Evolutionary conservation across 768 basidiomycete genomes (phyloP).

Genomic region (Gautieria morchelliformis): DNA sequence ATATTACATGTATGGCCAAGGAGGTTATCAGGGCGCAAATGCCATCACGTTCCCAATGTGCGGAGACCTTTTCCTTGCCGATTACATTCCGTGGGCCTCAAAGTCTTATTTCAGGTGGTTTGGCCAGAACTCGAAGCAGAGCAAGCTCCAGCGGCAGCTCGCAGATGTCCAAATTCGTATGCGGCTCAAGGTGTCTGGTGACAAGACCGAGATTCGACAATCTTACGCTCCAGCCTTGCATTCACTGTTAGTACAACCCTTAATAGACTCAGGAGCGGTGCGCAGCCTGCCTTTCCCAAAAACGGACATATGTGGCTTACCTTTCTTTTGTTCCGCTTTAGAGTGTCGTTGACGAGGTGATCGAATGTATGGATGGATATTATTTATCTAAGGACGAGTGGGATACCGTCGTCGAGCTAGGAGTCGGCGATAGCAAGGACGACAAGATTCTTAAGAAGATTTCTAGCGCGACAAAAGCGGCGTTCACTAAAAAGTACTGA

Average conservation of each 20-base stretch:
- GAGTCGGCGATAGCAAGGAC: conserved; percentile 71
- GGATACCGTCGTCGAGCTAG: conserved; percentile 92
- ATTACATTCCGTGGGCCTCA: neutral
- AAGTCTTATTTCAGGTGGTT: conserved; percentile 60
- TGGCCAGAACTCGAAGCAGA: conserved; percentile 93
- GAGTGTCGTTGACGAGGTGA: conserved; percentile 75
- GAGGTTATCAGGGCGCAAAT: conserved; percentile 58
- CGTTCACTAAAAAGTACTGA: conserved; percentile 76
- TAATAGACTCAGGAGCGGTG: conserved; percentile 66
- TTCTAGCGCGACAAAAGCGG: conserved; percentile 64
- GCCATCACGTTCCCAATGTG: conserved; percentile 78
- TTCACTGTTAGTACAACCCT: conserved; percentile 69
- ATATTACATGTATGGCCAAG: conserved; percentile 67
- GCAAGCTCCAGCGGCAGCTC: conserved; percentile 69
- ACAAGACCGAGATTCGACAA: conserved; percentile 83
- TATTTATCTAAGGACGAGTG: conserved; percentile 91
- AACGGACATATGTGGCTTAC: neutral
- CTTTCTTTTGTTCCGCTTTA: conserved; percentile 21
- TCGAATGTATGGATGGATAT: conserved; percentile 88
- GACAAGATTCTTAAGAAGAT: conserved; percentile 78
- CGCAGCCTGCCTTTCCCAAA: conserved; percentile 24
- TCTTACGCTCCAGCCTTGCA: conserved; percentile 87
- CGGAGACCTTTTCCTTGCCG: conserved; percentile 15
- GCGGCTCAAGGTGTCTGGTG: conserved; percentile 88
- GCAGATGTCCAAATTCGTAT: conserved; percentile 90